A percentile compares a stretch with the other conserved stretches of the same genome.
Evolutionary conservation across 2,329 filamentous ascomycete genomes (phyloP).

Genomic region (Colletotrichum gloeosporioides): DNA sequence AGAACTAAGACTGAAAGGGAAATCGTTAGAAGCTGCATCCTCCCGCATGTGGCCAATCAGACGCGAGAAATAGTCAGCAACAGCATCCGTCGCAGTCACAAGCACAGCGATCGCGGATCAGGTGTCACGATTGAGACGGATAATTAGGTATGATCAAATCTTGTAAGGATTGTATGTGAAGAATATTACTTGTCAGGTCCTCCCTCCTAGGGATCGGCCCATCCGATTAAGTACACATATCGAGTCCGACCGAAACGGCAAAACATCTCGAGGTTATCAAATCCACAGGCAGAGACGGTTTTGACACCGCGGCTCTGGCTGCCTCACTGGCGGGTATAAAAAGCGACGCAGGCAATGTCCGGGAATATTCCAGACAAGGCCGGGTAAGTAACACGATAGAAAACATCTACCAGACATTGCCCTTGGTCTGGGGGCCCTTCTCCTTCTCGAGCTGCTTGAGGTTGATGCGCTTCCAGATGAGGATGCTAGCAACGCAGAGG

Average conservation of each 20-base stretch:
- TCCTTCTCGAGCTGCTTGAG: conserved; percentile 39
- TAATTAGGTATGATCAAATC: not conserved
- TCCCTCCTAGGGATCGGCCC: not conserved
- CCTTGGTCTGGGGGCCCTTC: conserved; percentile 37
- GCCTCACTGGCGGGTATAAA: not conserved
- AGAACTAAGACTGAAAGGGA: not conserved
- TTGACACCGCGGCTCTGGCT: not conserved
- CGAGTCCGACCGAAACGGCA: not conserved
- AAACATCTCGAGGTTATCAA: not conserved
- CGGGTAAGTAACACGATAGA: not conserved
- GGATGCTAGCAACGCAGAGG: conserved; percentile 35
- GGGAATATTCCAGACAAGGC: not conserved
- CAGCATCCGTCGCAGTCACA: not conserved
- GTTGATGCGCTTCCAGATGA: conserved; percentile 45
- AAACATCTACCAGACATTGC: conserved; percentile 36
- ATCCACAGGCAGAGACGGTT: not conserved
- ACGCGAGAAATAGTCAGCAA: not conserved
- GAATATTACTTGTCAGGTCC: not conserved
- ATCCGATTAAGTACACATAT: conserved; percentile 10
- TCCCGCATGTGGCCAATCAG: not conserved
- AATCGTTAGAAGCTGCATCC: not conserved
- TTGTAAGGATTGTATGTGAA: not conserved
- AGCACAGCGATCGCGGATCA: not conserved
- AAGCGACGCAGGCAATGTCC: not conserved
- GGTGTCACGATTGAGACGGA: not conserved